A percentile compares a stretch with the other conserved stretches of the same genome.
Evolutionary conservation across 352 stramenopile genomes (phyloP).

Genomic region (Globisporangium nunn): DNA sequence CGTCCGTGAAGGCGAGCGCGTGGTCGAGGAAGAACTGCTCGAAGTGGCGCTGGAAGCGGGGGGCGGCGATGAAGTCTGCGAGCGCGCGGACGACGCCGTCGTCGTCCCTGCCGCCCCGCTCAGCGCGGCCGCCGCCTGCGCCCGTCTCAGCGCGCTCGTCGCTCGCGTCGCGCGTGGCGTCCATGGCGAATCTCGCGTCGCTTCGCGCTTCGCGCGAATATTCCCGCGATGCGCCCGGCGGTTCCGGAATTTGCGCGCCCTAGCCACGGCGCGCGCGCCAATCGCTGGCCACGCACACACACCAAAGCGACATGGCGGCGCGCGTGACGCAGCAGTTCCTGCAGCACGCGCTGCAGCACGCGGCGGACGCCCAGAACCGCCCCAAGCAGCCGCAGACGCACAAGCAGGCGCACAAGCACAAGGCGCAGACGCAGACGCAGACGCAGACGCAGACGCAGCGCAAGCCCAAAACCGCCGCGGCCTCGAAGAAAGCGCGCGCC

Average conservation of each 20-base stretch:
- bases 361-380: too few relatives aligned
- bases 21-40: conserved; percentile 74
- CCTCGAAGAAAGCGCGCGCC: conserved; percentile 15
- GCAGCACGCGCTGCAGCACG: conserved; percentile 32
- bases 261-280: too few relatives aligned
- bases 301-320: conserved; percentile 33
- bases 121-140: too few relatives aligned
- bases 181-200: neutral
- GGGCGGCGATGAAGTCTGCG: conserved; percentile 53
- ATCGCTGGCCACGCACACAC: too few relatives aligned
- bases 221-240: too few relatives aligned
- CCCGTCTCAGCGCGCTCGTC: too few relatives aligned
- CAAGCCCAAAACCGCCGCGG: conserved; percentile 8
- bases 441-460: conserved; percentile 18
- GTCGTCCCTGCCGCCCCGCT: neutral
- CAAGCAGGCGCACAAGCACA: neutral
- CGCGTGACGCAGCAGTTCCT: conserved; percentile 74
- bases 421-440: conserved; percentile 2
- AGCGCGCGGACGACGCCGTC: conserved; percentile 47
- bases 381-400: neutral
- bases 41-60: conserved; percentile 57
- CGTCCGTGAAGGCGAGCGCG: conserved; percentile 53
- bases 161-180: too few relatives aligned
- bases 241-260: neutral
- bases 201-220: neutral